Evolutionary conservation across 345 rosid species (phyloP), one percentile per base, ranked within the genome.

Genomic region (Salix dunnii): DNA sequence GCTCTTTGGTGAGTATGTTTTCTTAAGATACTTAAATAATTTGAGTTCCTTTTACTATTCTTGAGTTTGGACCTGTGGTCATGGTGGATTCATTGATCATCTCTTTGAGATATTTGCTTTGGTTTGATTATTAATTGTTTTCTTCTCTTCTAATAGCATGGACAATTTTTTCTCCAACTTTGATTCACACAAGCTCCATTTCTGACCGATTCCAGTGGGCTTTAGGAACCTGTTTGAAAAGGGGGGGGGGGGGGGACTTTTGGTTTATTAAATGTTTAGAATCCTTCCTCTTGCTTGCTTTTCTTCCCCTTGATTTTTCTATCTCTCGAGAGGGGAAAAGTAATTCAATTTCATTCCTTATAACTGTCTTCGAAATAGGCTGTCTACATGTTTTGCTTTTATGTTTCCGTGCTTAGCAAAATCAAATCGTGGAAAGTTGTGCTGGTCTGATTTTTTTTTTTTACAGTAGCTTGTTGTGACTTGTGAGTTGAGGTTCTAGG

Each of bases 1-100:
- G 83, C 93, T 96, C 64, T 90, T 94, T 33, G 87, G 99, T 96
- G 72, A 88, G 97, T 76, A 67, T 72, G 31, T 51, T 67, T 38
- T 69, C 30, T 33, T 33, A 28, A n/a, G 21, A 25, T 16, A 16
- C 38, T 40, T 31, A 0, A 16, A 6, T 38, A 23, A 76, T 63
- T 25, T 49, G 30, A 6, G 71, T 20, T 43, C 55, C 25, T 64
- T 63, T 70, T 10, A 64, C 62, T 46, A 3, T 31, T 58, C 67
- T 65, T 12, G 8, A 55, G 46, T 46, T 74, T 61, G 25, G 8
- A n/a, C 18, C 4, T 23, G 3, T 55, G 3, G 62, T n/a, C 62
- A 58, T 23, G 4, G 25, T 58, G 62, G 62, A 58, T 58, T 58
- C 25, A 25, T 58, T 20, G 23, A 53, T 30, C 23, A 20, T 53